phyloP scores from a whole-genome alignment of 2,329 filamentous ascomycete genomes.

The Orbilia blumenaviensis region DNA sequence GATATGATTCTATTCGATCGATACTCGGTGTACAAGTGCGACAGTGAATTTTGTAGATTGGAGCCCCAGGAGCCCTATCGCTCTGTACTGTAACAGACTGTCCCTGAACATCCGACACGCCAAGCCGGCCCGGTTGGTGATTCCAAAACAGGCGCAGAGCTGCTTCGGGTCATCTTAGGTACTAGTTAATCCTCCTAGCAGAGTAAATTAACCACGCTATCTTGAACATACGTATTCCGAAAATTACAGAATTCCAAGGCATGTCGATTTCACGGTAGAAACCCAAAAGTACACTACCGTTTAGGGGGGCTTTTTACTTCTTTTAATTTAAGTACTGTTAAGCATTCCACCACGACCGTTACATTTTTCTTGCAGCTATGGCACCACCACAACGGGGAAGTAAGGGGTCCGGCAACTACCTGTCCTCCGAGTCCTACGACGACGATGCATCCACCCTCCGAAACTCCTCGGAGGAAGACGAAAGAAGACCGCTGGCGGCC shows the following conservation, averaged over 20 bases:
- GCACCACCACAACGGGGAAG: slow-evolving; percentile 39
- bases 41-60: too few species aligned
- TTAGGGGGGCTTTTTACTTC: neutral
- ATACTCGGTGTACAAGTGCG: too few species aligned
- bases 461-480: slow-evolving; percentile 66
- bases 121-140: slow-evolving; percentile 21
- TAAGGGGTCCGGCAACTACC: slow-evolving; percentile 56
- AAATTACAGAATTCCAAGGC: neutral
- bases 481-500: slow-evolving; percentile 79
- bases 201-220: too few species aligned
- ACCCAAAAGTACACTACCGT: neutral
- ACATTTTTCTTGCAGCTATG: slow-evolving; percentile 25
- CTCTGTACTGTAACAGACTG: too few species aligned
- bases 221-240: neutral
- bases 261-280: slow-evolving; percentile 24
- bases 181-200: too few species aligned
- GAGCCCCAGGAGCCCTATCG: too few species aligned
- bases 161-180: slow-evolving; percentile 17
- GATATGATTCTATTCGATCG: too few species aligned
- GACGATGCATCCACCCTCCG: slow-evolving; percentile 75
- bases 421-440: slow-evolving; percentile 73
- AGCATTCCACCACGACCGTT: neutral
- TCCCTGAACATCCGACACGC: slow-evolving; percentile 1
- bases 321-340: neutral
- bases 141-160: slow-evolving; percentile 10